phyloP scores from a whole-genome alignment of 2,329 filamentous ascomycete species.

The Fusarium pseudoanthophilum region DNA sequence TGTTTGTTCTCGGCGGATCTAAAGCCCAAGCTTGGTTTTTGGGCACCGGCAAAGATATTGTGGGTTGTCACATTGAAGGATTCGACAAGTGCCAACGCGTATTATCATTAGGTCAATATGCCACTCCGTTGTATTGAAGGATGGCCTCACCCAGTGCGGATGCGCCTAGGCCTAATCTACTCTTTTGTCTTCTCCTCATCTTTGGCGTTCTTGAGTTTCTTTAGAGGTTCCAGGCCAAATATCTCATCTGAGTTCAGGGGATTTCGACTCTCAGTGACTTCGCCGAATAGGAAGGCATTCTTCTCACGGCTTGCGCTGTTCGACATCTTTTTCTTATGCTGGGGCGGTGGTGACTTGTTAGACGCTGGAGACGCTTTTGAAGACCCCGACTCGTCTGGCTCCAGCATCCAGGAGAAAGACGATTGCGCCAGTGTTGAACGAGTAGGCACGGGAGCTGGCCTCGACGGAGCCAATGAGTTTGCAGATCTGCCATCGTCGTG shows the following conservation, averaged over 20 bases:
- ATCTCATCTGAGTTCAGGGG: constrained; percentile 59
- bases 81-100: neutral
- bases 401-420: constrained; percentile 83
- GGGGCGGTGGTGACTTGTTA: constrained; percentile 47
- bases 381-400: constrained; percentile 58
- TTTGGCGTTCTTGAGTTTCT: constrained; percentile 40
- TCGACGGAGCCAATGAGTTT: constrained; percentile 12
- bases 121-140: neutral
- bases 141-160: neutral
- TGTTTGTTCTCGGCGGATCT: neutral
- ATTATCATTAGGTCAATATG: neutral
- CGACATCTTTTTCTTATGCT: constrained; percentile 55
- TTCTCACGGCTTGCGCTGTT: constrained; percentile 62
- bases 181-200: neutral
- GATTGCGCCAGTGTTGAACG: constrained; percentile 77
- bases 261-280: constrained; percentile 55
- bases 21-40: neutral
- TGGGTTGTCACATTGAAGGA: neutral
- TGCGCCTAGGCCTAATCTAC: neutral
- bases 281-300: constrained; percentile 70
- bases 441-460: constrained; percentile 60
- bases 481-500: constrained; percentile 27
- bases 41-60: neutral
- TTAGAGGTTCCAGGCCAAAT: constrained; percentile 65
- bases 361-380: constrained; percentile 37